Conservation (phyloP, 352 stramenopile species). For the Elongisporangium undulatum region DNA sequence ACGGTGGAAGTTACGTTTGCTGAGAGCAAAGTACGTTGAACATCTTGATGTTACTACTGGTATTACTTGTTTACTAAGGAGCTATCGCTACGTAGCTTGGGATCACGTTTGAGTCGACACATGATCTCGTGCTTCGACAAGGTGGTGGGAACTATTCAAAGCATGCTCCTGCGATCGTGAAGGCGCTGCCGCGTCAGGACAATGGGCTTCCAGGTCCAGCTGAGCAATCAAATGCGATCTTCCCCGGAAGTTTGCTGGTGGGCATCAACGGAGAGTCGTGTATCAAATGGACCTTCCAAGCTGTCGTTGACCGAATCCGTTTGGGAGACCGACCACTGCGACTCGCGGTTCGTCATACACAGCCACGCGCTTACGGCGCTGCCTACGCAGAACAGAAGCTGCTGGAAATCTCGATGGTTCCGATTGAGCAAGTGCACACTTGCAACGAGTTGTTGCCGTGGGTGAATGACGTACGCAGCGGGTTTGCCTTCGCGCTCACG, state of each 20-base stretch:
- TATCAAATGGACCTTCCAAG: constrained; percentile 52
- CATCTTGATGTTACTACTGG: constrained; percentile 2
- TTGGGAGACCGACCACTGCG: constrained; percentile 41
- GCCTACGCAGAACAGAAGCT: constrained; percentile 58
- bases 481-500: constrained; percentile 63
- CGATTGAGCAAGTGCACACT: constrained; percentile 31
- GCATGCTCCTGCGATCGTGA: constrained; percentile 40
- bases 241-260: constrained; percentile 54
- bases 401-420: constrained; percentile 47
- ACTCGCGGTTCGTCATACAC: constrained; percentile 57
- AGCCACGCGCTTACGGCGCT: constrained; percentile 42
- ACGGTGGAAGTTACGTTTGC: constrained; percentile 62
- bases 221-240: constrained; percentile 47
- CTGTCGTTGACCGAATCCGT: constrained; percentile 56
- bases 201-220: constrained; percentile 59
- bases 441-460: constrained; percentile 41
- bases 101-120: constrained; percentile 76
- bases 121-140: constrained; percentile 47
- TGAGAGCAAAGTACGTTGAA: constrained; percentile 44
- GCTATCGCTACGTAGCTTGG: constrained; percentile 33
- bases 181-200: constrained; percentile 49
- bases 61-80: constrained; percentile 1
- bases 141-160: constrained; percentile 21
- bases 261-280: constrained; percentile 69
- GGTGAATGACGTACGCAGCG: constrained; percentile 55